Percentiles rank a stretch among this genome's conserved stretches.
Conservation (phyloP, 73 alveolate genomes). For the Tetrahymena elliotti region DNA sequence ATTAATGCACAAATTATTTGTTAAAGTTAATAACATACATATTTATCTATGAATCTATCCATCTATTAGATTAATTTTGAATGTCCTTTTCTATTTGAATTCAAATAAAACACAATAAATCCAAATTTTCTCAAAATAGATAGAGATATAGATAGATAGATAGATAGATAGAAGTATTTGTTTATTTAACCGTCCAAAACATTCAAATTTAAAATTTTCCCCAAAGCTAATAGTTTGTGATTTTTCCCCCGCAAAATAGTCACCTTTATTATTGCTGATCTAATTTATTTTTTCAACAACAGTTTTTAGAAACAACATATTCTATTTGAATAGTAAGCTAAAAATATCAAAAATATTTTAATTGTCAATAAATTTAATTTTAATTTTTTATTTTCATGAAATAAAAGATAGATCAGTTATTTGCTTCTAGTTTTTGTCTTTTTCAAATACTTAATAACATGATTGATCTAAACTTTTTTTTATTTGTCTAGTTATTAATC, state of each 20-base stretch:
- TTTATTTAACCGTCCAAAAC: background rate
- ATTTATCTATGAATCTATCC: background rate
- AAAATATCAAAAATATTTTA: background rate
- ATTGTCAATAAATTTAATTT: too few species aligned
- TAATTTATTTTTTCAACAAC: too few species aligned
- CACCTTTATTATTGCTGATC: background rate
- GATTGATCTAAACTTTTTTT: background rate
- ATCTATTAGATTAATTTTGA: background rate
- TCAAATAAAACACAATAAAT: background rate
- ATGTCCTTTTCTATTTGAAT: background rate
- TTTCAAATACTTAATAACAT: background rate
- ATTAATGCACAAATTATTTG: too few species aligned
- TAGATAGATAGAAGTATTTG: background rate
- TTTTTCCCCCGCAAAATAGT: background rate
- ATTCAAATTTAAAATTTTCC: background rate
- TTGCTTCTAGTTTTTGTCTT: background rate
- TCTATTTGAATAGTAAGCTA: background rate
- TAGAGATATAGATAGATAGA: too few species aligned
- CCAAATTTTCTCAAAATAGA: background rate
- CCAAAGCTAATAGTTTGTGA: background rate
- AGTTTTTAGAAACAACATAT: background rate
- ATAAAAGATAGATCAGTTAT: background rate
- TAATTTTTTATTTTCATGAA: too few species aligned
- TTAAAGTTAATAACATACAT: background rate
- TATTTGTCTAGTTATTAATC: background rate